phyloP scores from a whole-genome alignment of 179 eudicot genomes.

The Dionaea muscipula region DNA sequence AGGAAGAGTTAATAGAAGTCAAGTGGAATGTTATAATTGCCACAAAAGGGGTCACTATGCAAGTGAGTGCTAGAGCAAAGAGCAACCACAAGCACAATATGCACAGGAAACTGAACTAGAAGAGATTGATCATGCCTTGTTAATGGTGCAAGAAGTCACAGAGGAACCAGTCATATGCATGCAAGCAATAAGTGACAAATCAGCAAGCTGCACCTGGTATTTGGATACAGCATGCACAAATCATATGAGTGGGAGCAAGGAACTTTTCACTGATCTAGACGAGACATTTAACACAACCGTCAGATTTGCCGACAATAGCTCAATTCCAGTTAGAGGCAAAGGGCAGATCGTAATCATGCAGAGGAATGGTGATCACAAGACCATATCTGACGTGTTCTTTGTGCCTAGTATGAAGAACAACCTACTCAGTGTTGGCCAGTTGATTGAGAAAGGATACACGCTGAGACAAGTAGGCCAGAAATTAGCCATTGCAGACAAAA shows the following conservation, averaged over 20 bases:
- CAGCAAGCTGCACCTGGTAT: not conserved
- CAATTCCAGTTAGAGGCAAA: not conserved
- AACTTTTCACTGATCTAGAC: not conserved
- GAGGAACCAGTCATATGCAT: not conserved
- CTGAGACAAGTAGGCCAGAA: not conserved
- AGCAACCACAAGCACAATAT: not conserved
- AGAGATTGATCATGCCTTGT: not conserved
- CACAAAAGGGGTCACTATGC: not conserved
- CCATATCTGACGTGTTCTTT: slow-evolving; percentile 1
- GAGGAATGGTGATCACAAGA: slow-evolving; percentile 6
- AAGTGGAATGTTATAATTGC: not conserved
- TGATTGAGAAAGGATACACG: not conserved
- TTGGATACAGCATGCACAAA: not conserved
- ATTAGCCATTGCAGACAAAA: not conserved
- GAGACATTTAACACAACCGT: not conserved
- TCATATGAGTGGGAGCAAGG: not conserved
- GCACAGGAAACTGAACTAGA: not conserved
- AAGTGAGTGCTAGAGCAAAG: not conserved
- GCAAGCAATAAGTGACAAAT: too few species aligned
- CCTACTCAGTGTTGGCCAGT: not conserved
- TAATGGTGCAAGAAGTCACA: not conserved
- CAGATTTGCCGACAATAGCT: slow-evolving; percentile 6
- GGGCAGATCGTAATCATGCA: not conserved
- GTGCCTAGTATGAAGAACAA: slow-evolving; percentile 1
- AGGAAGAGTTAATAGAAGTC: not conserved